Percentiles rank a stretch among this genome's conserved stretches.
Evolutionary conservation across 2,329 filamentous ascomycete species (phyloP).

Genomic region (Verticillium tricorpus): DNA sequence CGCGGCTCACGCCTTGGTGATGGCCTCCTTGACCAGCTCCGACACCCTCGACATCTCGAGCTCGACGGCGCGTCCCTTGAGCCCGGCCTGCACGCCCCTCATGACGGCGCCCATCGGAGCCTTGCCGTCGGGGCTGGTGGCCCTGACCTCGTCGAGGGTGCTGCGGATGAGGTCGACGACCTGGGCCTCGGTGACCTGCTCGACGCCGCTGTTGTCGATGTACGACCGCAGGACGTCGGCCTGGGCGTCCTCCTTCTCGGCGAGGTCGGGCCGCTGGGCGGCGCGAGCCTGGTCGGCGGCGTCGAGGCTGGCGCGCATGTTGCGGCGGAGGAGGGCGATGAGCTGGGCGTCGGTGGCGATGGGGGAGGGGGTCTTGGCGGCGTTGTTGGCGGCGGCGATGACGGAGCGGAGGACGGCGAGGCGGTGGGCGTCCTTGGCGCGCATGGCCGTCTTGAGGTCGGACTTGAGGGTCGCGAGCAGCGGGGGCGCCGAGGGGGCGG

Average conservation of each 20-base stretch:
- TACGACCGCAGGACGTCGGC: constrained; percentile 63
- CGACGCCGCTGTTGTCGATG: constrained; percentile 52
- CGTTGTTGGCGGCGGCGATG: constrained; percentile 67
- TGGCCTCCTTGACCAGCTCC: constrained; percentile 54
- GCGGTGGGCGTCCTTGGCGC: constrained; percentile 57
- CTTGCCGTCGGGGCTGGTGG: constrained; percentile 39
- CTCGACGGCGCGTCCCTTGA: constrained; percentile 63
- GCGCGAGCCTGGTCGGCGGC: constrained; percentile 59
- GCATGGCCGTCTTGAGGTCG: constrained; percentile 64
- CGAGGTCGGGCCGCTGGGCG: constrained; percentile 64
- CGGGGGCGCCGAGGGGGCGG: constrained; percentile 33
- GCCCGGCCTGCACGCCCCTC: constrained; percentile 50
- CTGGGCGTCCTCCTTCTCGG: constrained; percentile 65
- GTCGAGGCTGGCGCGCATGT: constrained; percentile 51
- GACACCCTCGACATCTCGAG: constrained; percentile 59
- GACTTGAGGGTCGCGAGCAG: constrained; percentile 49
- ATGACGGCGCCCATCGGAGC: constrained; percentile 56
- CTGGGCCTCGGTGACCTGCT: constrained; percentile 54
- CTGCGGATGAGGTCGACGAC: constrained; percentile 48
- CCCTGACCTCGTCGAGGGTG: constrained; percentile 46
- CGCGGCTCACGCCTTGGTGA: not conserved
- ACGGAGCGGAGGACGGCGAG: constrained; percentile 65
- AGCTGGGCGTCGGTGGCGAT: constrained; percentile 67
- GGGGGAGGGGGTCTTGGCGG: constrained; percentile 67
- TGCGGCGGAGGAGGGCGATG: constrained; percentile 62